Conservation (phyloP, 1,139 yeast genomes). For the Suhomyces kunorum region DNA sequence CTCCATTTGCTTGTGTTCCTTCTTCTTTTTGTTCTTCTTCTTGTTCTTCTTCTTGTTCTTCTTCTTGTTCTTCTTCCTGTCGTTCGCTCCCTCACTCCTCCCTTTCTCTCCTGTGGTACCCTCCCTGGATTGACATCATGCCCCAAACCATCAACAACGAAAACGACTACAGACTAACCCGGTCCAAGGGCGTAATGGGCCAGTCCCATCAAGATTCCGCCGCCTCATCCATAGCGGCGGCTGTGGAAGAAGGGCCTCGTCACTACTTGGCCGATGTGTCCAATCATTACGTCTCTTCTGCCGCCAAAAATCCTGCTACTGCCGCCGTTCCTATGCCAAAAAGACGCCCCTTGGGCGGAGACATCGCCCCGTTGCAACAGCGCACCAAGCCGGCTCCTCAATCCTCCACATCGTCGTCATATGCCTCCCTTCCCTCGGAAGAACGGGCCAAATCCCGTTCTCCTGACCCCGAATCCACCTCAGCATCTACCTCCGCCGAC, state of each 20-base stretch:
- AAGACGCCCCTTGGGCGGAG: slow-evolving; percentile 41
- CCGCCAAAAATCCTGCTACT: slow-evolving; percentile 4
- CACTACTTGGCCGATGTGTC: slow-evolving; percentile 46
- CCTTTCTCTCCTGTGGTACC: neutral
- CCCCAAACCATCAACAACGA: slow-evolving; percentile 43
- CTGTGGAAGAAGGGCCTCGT: no score
- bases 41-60: neutral
- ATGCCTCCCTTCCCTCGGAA: slow-evolving; percentile 6
- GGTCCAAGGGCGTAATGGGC: slow-evolving; percentile 28
- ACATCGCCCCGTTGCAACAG: slow-evolving; percentile 33
- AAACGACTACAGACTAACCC: slow-evolving; percentile 41
- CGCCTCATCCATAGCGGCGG: slow-evolving; percentile 13
- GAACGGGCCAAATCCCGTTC: slow-evolving; percentile 3
- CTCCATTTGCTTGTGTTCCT: slow-evolving; percentile 1
- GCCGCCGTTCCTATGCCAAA: slow-evolving; percentile 13
- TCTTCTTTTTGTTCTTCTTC: neutral
- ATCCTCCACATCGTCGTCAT: slow-evolving; percentile 3
- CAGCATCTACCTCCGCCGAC: slow-evolving; percentile 2
- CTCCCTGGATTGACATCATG: no score
- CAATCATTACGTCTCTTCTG: slow-evolving; percentile 34
- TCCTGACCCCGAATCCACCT: slow-evolving; percentile 2
- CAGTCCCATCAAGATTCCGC: slow-evolving; percentile 7
- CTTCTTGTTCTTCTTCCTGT: slow-evolving; percentile 1
- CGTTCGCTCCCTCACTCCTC: neutral
- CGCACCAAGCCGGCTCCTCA: slow-evolving; percentile 9